Evolutionary conservation across 2,329 filamentous ascomycete species (phyloP), one percentile per base, ranked within the genome.

Genomic region (Sarocladiaceae sp.): DNA sequence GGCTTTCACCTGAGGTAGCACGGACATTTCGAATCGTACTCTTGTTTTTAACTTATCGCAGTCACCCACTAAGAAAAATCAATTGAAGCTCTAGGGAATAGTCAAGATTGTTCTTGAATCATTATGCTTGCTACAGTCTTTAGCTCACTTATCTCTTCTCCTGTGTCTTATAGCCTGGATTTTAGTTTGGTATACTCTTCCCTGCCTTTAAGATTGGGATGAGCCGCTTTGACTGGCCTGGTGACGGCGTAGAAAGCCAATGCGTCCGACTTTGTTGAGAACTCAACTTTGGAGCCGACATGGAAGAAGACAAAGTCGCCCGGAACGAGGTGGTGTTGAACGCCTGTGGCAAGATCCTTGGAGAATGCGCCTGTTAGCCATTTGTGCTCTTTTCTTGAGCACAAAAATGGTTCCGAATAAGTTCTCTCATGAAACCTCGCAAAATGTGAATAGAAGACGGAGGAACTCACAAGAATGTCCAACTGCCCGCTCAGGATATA

Each of bases 271-370:
- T 55, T 55, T n/a, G 54, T 55, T 2, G 52, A 55, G 20, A 55
- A 55, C 47, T 55, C 61, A 91, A 84, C 67, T 97, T 97, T 62
- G 83, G 86, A 57, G 78, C 82, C 54, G 71, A 72, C 11, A 71
- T 82, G 39, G 80, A 82, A 17, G 84, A 88, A 54, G 83, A 87
- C 59, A 77, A 81, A 15, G 71, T 80, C n/a, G 73, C 79, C 26
- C 83, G 85, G 58, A 86, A 90, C 36, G 12, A 39, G 18, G 36
- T 39, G 36, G 36, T 39, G 36, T 20, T 13, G 12, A 20, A 39
- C 18, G 12, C 36, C 36, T 20, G 36, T 39, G 8, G 36, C 36
- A 8, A n/a, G 12, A 17, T 39, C 36, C 29, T 33, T 33, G 8
- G 8, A 15, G 29, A 15, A 10, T 8, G n/a, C n/a, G n/a, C n/a